Percentiles rank a stretch among this genome's conserved stretches.
phyloP scores from a whole-genome alignment of 768 basidiomycete species.

The Auricularia cornea region DNA sequence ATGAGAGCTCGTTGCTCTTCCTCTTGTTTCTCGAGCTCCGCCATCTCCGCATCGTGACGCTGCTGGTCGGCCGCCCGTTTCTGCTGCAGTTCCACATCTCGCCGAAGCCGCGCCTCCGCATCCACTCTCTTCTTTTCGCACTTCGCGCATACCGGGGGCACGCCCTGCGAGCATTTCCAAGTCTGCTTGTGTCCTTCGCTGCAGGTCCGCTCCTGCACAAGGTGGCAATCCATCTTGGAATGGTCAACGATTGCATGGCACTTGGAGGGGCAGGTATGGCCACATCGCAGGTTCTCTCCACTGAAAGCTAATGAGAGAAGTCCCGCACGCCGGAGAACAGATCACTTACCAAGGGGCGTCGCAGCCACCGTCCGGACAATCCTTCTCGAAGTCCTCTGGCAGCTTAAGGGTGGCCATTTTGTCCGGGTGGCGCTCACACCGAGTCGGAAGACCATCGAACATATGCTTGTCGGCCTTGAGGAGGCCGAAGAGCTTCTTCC shows the following conservation, averaged over 20 bases:
- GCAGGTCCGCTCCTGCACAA: slow-evolving; percentile 33
- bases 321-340: not conserved
- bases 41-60: slow-evolving; percentile 35
- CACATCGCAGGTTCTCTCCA: slow-evolving; percentile 39
- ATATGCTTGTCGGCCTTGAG: slow-evolving; percentile 37
- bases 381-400: slow-evolving; percentile 40
- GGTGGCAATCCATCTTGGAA: slow-evolving; percentile 43
- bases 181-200: slow-evolving; percentile 33
- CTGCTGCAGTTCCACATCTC: slow-evolving; percentile 35
- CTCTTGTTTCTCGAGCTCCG: slow-evolving; percentile 35
- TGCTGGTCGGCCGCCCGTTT: slow-evolving; percentile 37
- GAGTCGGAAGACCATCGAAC: slow-evolving; percentile 51
- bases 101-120: slow-evolving; percentile 32
- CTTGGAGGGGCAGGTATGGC: slow-evolving; percentile 49
- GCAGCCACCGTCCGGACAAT: slow-evolving; percentile 59
- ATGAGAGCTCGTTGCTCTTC: slow-evolving; percentile 24
- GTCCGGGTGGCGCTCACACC: slow-evolving; percentile 48
- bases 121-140: slow-evolving; percentile 40
- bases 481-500: slow-evolving; percentile 41
- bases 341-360: slow-evolving; percentile 44
- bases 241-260: slow-evolving; percentile 53
- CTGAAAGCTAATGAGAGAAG: slow-evolving; percentile 24
- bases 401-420: slow-evolving; percentile 29
- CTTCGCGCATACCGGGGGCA: slow-evolving; percentile 30
- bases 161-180: slow-evolving; percentile 37